A percentile compares a stretch with the other conserved stretches of the same genome.
Conservation (phyloP, 2,329 filamentous ascomycete species). For the Cordyceps fumosorosea region DNA sequence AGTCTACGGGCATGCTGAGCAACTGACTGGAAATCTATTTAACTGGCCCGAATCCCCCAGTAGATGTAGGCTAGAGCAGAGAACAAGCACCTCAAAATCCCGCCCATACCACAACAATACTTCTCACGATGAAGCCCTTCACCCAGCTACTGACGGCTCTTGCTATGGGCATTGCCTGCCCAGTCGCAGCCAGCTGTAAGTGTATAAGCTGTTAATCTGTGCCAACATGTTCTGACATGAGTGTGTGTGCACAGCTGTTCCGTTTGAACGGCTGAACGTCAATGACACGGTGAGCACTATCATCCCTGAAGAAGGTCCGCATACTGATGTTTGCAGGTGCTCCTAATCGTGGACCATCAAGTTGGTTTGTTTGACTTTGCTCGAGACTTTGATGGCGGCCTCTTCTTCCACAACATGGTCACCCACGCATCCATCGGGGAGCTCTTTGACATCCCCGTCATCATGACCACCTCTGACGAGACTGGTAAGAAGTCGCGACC, state of each 20-base stretch:
- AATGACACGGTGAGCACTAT: neutral
- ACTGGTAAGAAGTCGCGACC: slow-evolving; percentile 26
- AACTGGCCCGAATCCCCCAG: too few species aligned
- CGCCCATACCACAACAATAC: too few species aligned
- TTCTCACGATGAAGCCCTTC: too few species aligned
- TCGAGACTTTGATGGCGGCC: slow-evolving; percentile 58
- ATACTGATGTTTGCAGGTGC: neutral
- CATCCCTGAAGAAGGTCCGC: neutral
- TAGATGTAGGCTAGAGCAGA: too few species aligned
- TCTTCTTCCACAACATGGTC: slow-evolving; percentile 61
- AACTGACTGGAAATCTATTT: too few species aligned
- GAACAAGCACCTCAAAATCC: too few species aligned
- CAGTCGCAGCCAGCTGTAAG: too few species aligned
- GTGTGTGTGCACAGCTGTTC: neutral
- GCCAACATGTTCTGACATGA: neutral
- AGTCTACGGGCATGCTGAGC: too few species aligned
- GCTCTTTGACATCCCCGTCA: slow-evolving; percentile 59
- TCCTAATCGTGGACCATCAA: slow-evolving; percentile 31
- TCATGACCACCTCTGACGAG: slow-evolving; percentile 66
- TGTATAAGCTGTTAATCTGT: too few species aligned
- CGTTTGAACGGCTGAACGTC: neutral
- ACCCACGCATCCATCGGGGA: slow-evolving; percentile 61
- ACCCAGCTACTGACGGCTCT: too few species aligned
- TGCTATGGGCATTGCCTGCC: too few species aligned
- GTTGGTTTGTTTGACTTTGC: slow-evolving; percentile 36